Conservation (phyloP, 331 rosid species). For the Pyrus hybrid region DNA sequence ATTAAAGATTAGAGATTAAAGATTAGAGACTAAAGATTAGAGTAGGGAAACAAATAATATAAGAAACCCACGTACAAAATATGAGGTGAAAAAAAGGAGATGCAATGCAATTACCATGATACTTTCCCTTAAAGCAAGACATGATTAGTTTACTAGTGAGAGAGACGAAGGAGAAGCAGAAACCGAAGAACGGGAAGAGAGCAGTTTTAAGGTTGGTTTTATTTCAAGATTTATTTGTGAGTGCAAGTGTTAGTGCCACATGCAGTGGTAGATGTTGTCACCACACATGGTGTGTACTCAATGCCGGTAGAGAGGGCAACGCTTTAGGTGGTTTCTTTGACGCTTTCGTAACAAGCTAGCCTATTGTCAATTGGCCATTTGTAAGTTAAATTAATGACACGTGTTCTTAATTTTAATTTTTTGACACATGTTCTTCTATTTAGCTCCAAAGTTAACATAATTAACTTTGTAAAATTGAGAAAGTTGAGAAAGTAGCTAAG, state of each 20-base stretch:
- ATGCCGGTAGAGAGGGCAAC: not conserved
- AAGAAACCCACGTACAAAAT: not conserved
- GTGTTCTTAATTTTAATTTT: too few relatives aligned
- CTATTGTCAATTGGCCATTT: too few relatives aligned
- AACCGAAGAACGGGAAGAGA: not conserved
- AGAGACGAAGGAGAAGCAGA: not conserved
- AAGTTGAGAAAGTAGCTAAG: too few relatives aligned
- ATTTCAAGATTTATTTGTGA: not conserved
- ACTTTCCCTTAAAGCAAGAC: not conserved
- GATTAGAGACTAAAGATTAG: not conserved
- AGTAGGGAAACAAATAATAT: not conserved
- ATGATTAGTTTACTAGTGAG: not conserved
- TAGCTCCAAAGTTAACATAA: too few relatives aligned
- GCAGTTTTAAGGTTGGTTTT: not conserved
- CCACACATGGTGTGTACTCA: too few relatives aligned
- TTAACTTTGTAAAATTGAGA: too few relatives aligned
- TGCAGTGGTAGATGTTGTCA: not conserved
- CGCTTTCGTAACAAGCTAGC: not conserved
- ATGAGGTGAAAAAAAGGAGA: not conserved
- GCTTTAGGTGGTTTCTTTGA: not conserved
- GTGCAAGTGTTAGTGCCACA: not conserved
- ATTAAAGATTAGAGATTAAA: too few relatives aligned
- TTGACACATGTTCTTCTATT: too few relatives aligned
- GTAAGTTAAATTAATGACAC: too few relatives aligned
- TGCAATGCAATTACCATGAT: not conserved